Base-by-base conservation (phyloP, 2,329 filamentous ascomycete species). In the Penicillium capsulatum region DNA sequence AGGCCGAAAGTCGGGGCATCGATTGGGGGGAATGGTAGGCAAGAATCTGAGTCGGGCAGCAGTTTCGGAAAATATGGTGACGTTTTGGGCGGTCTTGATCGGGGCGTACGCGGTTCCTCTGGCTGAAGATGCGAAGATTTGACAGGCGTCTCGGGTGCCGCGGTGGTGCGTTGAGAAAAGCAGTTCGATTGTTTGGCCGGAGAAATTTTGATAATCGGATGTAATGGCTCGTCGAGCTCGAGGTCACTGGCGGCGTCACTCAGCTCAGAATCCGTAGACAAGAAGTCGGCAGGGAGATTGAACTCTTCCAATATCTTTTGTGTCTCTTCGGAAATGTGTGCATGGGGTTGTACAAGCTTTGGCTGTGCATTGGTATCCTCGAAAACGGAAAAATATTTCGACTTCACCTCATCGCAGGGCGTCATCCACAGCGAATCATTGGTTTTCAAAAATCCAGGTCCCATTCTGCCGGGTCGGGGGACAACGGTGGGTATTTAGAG, bases 1-100 rank as follows among this genome's bases (percentile, higher is more conserved):
- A 96, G 74, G 0, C 89, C 89, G 58, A 94, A 95, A 4, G 57
- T 63, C 0, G 72, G 58, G 0, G 77, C 71, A 6, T 75, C 72
- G 22, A 89, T 76, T 0, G 81, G 76, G 0, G 87, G 85, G 48
- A 91, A 86, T 2, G 69, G 71, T 5, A 74, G 67, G 44, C 66
- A 71, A 3, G 74, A 76, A 7, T 67, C 48, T 38, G 61, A 45
- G 34, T 63, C 54, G 36, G 54, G 43, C 7, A 53, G 54, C 11
- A 53, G 51, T 34, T 45, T 51, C 2, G 63, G 59, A 44, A 73
- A 73, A 47, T 70, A 72, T 14, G 63, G 70, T 3, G 70, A 73
- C 32, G 57, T 54, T 37, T 58, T 67, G 7, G 50, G 53, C 13
- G 36, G 45, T 42, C 50, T 61, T 26, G 45, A 35, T 20, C 47